Base-by-base conservation (phyloP, 2,329 filamentous ascomycete genomes). In the Ramularia endophylla region DNA sequence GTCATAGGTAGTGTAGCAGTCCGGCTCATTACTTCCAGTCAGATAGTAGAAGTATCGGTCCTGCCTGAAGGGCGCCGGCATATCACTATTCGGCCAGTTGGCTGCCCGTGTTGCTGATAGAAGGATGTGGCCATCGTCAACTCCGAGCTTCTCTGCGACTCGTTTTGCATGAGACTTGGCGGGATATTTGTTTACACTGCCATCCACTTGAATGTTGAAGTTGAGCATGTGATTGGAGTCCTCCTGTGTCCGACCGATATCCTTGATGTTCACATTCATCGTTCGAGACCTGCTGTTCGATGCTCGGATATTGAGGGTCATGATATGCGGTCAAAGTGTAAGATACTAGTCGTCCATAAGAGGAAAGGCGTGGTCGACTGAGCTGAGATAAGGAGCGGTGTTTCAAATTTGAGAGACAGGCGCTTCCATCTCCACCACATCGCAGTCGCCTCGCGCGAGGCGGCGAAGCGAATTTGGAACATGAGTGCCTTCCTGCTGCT, bases 31-130 rank as follows among this genome's bases (percentile, higher is more conserved):
- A 59, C 81, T 94, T 54, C 92, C 92, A 17, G 87, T 90, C 32
- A 97, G 73, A 66, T 98, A 98, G 77, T 85, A 95, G 70, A 98
- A 98, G 64, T 81, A 86, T 41, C 92, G 83, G 49, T 57, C 59
- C 19, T 73, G 88, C 80, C 87, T 78, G 64, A 95, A 95, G 9
- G 80, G 87, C 56, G 82, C 77, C 6, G 83, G 74, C 60, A 85
- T 80, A 64, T 97, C 90, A 58, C 85, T 90, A 65, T 97, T 87
- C 64, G 69, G 52, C 42, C 48, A 59, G 37, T 51, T 44, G 8
- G 20, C 36, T 9, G 45, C 41, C 15, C 43, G 43, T 11, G 50
- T 52, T 11, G 81, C 84, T 68, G 95, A 87, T 25, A 97, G 73
- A 58, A 95, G 95, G 41, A 98, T 74, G 12, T 90, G 73, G 35